Conservation (phyloP, 2,329 filamentous ascomycete genomes). For the Clathrospora elynae region DNA sequence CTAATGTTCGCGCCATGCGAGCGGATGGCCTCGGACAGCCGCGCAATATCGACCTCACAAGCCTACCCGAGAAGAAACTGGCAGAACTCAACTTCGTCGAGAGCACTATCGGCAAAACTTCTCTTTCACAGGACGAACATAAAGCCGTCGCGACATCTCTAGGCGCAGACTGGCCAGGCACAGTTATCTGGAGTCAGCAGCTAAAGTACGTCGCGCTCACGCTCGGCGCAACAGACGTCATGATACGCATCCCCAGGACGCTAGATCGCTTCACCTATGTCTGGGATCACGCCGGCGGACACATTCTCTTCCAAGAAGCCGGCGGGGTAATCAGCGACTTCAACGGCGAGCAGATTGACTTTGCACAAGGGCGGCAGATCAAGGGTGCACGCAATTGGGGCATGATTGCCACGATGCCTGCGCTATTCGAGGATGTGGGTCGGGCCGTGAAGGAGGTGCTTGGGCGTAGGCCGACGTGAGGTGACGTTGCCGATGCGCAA, state of each 20-base stretch:
- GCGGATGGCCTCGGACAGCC: slow-evolving; percentile 41
- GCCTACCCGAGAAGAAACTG: slow-evolving; percentile 35
- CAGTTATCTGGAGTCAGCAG: slow-evolving; percentile 59
- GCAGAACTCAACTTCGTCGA: slow-evolving; percentile 54
- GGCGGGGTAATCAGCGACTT: slow-evolving; percentile 59
- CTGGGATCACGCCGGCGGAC: slow-evolving; percentile 63
- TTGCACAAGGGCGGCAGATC: slow-evolving; percentile 45
- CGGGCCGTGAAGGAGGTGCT: slow-evolving; percentile 38
- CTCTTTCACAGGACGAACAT: slow-evolving; percentile 46
- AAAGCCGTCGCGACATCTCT: slow-evolving; percentile 46
- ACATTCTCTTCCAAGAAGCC: slow-evolving; percentile 57
- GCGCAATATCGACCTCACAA: slow-evolving; percentile 34
- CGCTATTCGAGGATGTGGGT: slow-evolving; percentile 33
- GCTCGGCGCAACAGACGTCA: slow-evolving; percentile 56
- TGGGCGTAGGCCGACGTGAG: slow-evolving; percentile 16
- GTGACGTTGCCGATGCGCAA: background rate
- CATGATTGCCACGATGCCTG: slow-evolving; percentile 42
- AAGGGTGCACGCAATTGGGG: slow-evolving; percentile 42
- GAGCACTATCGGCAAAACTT: slow-evolving; percentile 49
- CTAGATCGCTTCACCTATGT: slow-evolving; percentile 54
- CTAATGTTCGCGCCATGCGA: slow-evolving; percentile 49
- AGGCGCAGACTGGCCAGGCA: slow-evolving; percentile 53
- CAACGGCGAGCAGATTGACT: slow-evolving; percentile 57
- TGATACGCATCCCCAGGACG: slow-evolving; percentile 55
- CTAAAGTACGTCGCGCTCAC: slow-evolving; percentile 61